Evolutionary conservation across 2,329 filamentous ascomycete species (phyloP).

Genomic region (Hypoxylon sp.): DNA sequence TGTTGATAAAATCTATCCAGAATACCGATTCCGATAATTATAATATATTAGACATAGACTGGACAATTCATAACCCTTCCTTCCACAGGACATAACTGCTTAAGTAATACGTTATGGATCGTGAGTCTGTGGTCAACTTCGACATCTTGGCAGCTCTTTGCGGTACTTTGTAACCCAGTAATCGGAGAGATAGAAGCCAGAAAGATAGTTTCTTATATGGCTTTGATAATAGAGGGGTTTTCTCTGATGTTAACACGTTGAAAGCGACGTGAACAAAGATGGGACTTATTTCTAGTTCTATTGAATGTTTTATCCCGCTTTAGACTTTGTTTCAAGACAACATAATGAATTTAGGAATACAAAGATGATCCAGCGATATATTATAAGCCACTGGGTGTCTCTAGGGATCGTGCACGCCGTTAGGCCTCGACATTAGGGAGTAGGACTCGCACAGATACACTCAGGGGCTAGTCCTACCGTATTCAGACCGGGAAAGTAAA

Average conservation of each 20-base stretch:
- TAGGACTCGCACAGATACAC: neutral
- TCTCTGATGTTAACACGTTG: neutral
- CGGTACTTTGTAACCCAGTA: neutral
- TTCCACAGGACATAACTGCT: neutral
- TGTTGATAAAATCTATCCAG: neutral
- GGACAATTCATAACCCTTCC: neutral
- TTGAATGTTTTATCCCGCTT: neutral
- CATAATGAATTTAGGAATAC: conserved; percentile 2
- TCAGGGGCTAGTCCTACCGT: neutral
- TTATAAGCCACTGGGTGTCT: neutral
- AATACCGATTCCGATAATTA: too few relatives aligned
- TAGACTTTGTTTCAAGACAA: neutral
- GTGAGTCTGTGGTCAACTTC: neutral
- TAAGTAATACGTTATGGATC: too few relatives aligned
- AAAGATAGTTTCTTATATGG: neutral
- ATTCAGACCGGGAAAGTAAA: conserved; percentile 11
- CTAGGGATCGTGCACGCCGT: neutral
- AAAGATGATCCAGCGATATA: neutral
- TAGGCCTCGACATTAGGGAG: neutral
- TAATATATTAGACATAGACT: neutral
- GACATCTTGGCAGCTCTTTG: neutral
- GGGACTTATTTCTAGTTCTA: neutral
- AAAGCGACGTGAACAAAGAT: conserved; percentile 5
- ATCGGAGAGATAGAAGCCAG: neutral
- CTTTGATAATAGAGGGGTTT: too few relatives aligned